These are phyloP conservation scores for Chlorella vulgaris DNA, from an alignment of 139 green algal species.

Conservation along the genomic window DNA sequence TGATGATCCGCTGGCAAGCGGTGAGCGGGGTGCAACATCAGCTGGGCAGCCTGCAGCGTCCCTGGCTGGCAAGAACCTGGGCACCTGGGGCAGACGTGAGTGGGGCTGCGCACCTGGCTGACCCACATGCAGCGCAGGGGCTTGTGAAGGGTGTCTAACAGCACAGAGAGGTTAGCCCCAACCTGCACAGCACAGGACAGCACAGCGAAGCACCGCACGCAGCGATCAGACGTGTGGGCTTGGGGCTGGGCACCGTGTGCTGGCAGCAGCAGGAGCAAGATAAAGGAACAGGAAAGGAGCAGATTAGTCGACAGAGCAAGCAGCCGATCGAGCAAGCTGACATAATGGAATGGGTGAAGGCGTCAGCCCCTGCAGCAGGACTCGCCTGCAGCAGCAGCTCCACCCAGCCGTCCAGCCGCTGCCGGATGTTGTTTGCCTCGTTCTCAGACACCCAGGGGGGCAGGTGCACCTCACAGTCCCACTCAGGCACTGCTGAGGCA, in stretches of 20 bases:
- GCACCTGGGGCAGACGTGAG: too few species aligned
- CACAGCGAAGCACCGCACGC: not conserved
- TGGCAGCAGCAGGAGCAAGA: not conserved
- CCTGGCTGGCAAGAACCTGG: too few species aligned
- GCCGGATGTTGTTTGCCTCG: conserved; percentile 77
- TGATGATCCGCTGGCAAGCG: too few species aligned
- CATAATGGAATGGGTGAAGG: too few species aligned
- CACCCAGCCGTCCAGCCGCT: conserved; percentile 76
- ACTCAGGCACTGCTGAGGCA: not conserved
- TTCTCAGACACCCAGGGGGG: conserved; percentile 82
- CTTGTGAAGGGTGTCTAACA: conserved; percentile 69
- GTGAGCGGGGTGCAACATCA: not conserved
- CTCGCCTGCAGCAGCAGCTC: conserved; percentile 64
- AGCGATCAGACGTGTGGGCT: not conserved
- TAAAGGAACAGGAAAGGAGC: not conserved
- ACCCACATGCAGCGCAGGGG: conserved; percentile 93
- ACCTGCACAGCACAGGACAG: conserved; percentile 25
- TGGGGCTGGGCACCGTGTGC: not conserved
- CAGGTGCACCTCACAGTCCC: conserved; percentile 74
- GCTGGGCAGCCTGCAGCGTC: not conserved
- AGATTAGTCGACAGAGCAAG: too few species aligned
- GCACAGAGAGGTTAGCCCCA: conserved; percentile 29
- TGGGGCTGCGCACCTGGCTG: conserved; percentile 65
- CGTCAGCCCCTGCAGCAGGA: too few species aligned
- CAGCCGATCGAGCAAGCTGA: too few species aligned